Evolutionary conservation across 768 basidiomycete genomes (phyloP).

Genomic region (Suillus subluteus): DNA sequence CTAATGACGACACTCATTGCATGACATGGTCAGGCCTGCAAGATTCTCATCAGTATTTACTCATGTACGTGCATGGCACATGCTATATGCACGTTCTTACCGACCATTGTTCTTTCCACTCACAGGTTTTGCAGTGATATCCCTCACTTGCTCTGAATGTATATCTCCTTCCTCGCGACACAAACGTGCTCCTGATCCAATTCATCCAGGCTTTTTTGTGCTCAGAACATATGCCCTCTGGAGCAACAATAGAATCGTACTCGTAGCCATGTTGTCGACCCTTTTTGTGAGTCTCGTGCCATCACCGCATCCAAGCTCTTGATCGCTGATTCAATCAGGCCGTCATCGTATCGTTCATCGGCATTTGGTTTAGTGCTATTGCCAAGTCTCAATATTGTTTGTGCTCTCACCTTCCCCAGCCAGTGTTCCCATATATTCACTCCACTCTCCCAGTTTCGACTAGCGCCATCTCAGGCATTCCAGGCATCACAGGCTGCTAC

Average conservation of each 20-base stretch:
- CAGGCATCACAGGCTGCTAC: not conserved
- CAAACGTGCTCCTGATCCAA: not conserved
- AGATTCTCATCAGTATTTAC: not conserved
- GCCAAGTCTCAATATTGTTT: not conserved
- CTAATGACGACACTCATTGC: not conserved
- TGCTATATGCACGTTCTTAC: not conserved
- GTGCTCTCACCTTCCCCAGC: not conserved
- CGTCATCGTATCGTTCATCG: not conserved
- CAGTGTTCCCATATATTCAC: not conserved
- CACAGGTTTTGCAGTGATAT: not conserved
- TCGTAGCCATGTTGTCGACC: not conserved
- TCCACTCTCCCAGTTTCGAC: not conserved
- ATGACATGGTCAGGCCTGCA: not conserved
- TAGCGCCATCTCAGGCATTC: not conserved
- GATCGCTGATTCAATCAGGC: not conserved
- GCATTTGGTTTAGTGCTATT: not conserved
- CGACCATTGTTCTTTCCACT: not conserved
- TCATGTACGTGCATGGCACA: not conserved
- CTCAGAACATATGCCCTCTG: not conserved
- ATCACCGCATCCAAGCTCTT: not conserved
- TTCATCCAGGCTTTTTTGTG: not conserved
- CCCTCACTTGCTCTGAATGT: constrained; percentile 5
- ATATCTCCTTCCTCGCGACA: not conserved
- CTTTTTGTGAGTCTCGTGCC: not conserved
- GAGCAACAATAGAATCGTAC: not conserved